Evolutionary conservation across 441 rosid species (phyloP).

Genomic region (Flueggea neowawraea): DNA sequence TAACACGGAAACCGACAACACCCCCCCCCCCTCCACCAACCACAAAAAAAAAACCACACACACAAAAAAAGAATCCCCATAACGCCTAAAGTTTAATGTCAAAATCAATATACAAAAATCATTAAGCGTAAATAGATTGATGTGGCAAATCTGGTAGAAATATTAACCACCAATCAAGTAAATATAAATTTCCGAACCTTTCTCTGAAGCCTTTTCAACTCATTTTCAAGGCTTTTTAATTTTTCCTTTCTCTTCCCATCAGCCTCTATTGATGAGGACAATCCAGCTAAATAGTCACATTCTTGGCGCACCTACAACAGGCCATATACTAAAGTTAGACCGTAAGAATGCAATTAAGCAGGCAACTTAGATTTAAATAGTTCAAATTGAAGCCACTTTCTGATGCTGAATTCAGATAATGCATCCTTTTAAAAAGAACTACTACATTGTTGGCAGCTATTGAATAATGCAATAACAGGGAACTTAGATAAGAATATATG

Average conservation of each 20-base stretch:
- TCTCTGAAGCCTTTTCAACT: slow-evolving; percentile 45
- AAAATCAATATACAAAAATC: too few relatives aligned
- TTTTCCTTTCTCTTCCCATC: slow-evolving; percentile 37
- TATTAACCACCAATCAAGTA: slow-evolving; percentile 2
- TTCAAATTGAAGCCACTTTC: background rate
- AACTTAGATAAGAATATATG: background rate
- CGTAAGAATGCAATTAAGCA: background rate
- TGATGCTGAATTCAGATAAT: too few relatives aligned
- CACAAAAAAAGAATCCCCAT: too few relatives aligned
- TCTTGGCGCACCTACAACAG: slow-evolving; percentile 69
- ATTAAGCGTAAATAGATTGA: too few relatives aligned
- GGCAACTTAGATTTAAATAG: background rate
- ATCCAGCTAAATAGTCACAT: slow-evolving; percentile 76
- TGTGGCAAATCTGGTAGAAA: background rate
- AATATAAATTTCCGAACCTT: slow-evolving; percentile 46
- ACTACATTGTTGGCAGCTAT: too few relatives aligned
- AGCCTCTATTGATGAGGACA: slow-evolving; percentile 39
- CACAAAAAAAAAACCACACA: too few relatives aligned
- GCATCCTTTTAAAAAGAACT: too few relatives aligned
- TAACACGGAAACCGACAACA: too few relatives aligned
- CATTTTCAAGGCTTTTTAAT: slow-evolving; percentile 49
- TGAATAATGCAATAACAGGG: too few relatives aligned
- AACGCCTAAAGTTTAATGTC: too few relatives aligned
- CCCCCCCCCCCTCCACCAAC: too few relatives aligned
- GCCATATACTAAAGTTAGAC: background rate